Base-by-base conservation (phyloP, 495 filamentous ascomycete species). In the Viridothelium virens region DNA sequence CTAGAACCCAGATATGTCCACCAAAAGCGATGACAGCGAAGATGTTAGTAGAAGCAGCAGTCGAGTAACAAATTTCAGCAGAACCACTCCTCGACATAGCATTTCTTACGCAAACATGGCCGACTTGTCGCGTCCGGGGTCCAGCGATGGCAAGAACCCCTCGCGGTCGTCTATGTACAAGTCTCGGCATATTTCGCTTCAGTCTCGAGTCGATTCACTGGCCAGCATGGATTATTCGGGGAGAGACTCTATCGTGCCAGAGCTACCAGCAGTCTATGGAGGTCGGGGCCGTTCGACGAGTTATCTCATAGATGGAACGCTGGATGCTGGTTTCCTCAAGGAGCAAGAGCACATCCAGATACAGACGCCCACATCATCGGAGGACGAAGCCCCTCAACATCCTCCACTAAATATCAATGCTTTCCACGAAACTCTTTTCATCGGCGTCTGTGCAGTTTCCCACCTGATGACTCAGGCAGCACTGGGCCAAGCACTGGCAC, bases 401-500 rank as follows among this genome's bases (percentile, higher is more conserved):
- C 62, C 50, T 56, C 62, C 7, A 39, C 62, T n/a, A 61, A 64
- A 59, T n/a, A 62, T 34, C 61, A 33, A 66, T 48, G 56, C 66
- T 9, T 59, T 65, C 44, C 63, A 66, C 25, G 71, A 73, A 62
- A 63, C 70, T 12, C 41, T 75, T 59, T 73, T 75, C 63, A 66
- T 73, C 25, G 69, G 64, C 31, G 65, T 75, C 36, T 67, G 72
- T 34, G 71, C 67, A 3, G 65, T 72, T 36, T 71, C 73, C 18
- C 73, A 75, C 67, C 67, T 75, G 44, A 75, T 75, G 72, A 75
- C 74, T 7, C 74, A 76, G 64, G 73, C 72, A 2, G 71, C 71
- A 2, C 61, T 76, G 31, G 74, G 74, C 34, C 74, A 75, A 59
- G 70, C 70, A 18, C 67, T 76, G 3, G 69, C 69, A 7, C 74